Percentiles rank a stretch among this genome's conserved stretches.
Evolutionary conservation across 495 filamentous ascomycete genomes (phyloP).

Genomic region (Cairneyella variabilis): DNA sequence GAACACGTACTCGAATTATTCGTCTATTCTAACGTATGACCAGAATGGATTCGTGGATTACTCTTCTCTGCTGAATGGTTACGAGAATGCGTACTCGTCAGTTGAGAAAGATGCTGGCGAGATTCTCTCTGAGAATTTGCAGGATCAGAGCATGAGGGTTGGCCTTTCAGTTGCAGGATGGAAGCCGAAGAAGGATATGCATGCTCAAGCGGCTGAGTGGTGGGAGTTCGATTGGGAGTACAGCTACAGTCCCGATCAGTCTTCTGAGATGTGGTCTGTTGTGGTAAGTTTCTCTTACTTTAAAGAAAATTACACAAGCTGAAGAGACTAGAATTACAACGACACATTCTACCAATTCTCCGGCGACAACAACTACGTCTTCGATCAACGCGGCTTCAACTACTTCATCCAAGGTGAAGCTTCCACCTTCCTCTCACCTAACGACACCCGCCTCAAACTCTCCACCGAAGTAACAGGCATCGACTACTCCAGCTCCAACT

Average conservation of each 20-base stretch:
- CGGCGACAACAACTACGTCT: slow-evolving; percentile 62
- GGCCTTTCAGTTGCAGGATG: slow-evolving; percentile 60
- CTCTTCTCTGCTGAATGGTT: slow-evolving; percentile 45
- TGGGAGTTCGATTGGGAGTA: slow-evolving; percentile 51
- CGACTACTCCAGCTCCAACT: slow-evolving; percentile 34
- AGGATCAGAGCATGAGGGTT: slow-evolving; percentile 59
- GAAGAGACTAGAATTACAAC: slow-evolving; percentile 24
- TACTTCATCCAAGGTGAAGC: slow-evolving; percentile 56
- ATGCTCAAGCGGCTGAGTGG: slow-evolving; percentile 61
- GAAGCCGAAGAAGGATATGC: slow-evolving; percentile 57
- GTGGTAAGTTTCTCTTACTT: background rate
- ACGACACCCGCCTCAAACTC: slow-evolving; percentile 57
- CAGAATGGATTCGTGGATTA: slow-evolving; percentile 51
- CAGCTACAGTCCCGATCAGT: slow-evolving; percentile 28
- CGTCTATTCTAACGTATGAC: slow-evolving; percentile 57
- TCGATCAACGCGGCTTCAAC: slow-evolving; percentile 67
- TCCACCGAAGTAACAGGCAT: slow-evolving; percentile 58
- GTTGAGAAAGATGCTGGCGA: slow-evolving; percentile 54
- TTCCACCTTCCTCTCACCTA: slow-evolving; percentile 50
- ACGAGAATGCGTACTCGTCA: slow-evolving; percentile 43
- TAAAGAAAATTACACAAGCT: background rate
- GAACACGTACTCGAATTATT: slow-evolving; percentile 63
- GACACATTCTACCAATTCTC: slow-evolving; percentile 36
- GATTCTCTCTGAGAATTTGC: slow-evolving; percentile 55
- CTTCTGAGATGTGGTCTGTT: background rate